Evolutionary conservation across 2,329 filamentous ascomycete genomes (phyloP).

Genomic region (Penicillium sp.): DNA sequence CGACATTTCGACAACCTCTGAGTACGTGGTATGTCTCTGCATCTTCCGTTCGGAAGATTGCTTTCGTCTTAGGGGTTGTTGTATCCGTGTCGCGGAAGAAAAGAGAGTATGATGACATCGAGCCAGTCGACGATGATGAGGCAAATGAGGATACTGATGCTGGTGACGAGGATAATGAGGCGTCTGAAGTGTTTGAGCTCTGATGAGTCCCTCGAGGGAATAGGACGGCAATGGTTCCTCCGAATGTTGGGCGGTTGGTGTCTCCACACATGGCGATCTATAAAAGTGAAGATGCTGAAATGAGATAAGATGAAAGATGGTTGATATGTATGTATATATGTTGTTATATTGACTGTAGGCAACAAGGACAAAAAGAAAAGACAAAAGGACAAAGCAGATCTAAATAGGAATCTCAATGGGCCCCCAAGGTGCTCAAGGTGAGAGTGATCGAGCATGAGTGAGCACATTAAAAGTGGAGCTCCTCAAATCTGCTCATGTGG

Average conservation of each 20-base stretch:
- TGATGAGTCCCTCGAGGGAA: slow-evolving; percentile 21
- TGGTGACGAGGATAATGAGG: slow-evolving; percentile 20
- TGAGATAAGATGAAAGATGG: not conserved
- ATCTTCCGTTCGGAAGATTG: slow-evolving; percentile 30
- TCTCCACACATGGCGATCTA: slow-evolving; percentile 48
- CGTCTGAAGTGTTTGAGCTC: slow-evolving; percentile 3
- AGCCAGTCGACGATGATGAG: slow-evolving; percentile 12
- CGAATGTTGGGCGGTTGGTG: slow-evolving; percentile 49
- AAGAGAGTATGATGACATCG: slow-evolving; percentile 30
- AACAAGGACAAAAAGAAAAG: not conserved
- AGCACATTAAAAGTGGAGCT: slow-evolving; percentile 10
- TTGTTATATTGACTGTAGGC: not conserved
- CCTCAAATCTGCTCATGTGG: slow-evolving; percentile 21
- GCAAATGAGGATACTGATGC: slow-evolving; percentile 18
- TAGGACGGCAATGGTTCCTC: slow-evolving; percentile 35
- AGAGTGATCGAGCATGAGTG: slow-evolving; percentile 29
- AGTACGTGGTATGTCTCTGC: slow-evolving; percentile 21
- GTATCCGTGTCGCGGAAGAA: slow-evolving; percentile 27
- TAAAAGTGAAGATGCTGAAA: slow-evolving; percentile 19
- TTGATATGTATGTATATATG: not conserved
- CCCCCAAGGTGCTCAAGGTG: slow-evolving; percentile 17
- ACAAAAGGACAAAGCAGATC: not conserved
- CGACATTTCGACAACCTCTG: slow-evolving; percentile 18
- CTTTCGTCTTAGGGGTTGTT: slow-evolving; percentile 17
- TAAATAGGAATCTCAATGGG: slow-evolving; percentile 7